These are phyloP conservation scores for Tricholoma saponaceum DNA, from an alignment of 768 basidiomycete species.

Conservation along the genomic window DNA sequence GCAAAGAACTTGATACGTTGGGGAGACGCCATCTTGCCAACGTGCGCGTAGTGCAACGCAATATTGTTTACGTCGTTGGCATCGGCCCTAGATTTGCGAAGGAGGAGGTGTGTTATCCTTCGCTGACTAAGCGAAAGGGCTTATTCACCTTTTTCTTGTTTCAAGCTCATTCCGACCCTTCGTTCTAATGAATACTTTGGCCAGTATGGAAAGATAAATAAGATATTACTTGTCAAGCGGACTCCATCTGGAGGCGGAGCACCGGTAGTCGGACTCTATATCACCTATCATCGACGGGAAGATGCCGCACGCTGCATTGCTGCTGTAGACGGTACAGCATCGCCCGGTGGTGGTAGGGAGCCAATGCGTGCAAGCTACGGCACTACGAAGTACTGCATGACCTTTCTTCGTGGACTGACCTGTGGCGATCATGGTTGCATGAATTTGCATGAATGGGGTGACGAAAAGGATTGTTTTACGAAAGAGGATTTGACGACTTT, in stretches of 20 bases:
- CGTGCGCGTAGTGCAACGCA: slow-evolving; percentile 94
- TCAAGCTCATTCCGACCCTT: slow-evolving; percentile 82
- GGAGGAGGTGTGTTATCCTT: slow-evolving; percentile 72
- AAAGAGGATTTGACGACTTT: slow-evolving; percentile 93
- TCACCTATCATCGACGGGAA: slow-evolving; percentile 91
- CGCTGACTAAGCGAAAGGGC: slow-evolving; percentile 1
- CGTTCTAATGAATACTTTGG: slow-evolving; percentile 97
- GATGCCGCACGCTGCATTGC: slow-evolving; percentile 92
- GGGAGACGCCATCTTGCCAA: slow-evolving; percentile 86
- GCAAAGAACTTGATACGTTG: slow-evolving; percentile 88
- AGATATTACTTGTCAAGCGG: slow-evolving; percentile 91
- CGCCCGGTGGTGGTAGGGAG: slow-evolving; percentile 86
- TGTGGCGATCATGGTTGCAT: slow-evolving; percentile 91
- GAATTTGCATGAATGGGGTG: slow-evolving; percentile 97
- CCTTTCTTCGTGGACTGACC: slow-evolving; percentile 78
- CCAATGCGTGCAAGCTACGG: slow-evolving; percentile 93
- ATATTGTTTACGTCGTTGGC: slow-evolving; percentile 93
- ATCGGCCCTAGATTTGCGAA: slow-evolving; percentile 92
- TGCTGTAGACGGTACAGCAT: slow-evolving; percentile 88
- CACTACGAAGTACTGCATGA: slow-evolving; percentile 97
- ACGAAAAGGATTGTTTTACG: slow-evolving; percentile 96
- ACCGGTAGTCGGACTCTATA: slow-evolving; percentile 89
- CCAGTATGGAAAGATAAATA: slow-evolving; percentile 96
- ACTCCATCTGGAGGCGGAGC: slow-evolving; percentile 67
- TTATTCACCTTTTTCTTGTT: slow-evolving; percentile 11